Conservation (phyloP, 495 filamentous ascomycete species). For the Pyrenula aspistea region DNA sequence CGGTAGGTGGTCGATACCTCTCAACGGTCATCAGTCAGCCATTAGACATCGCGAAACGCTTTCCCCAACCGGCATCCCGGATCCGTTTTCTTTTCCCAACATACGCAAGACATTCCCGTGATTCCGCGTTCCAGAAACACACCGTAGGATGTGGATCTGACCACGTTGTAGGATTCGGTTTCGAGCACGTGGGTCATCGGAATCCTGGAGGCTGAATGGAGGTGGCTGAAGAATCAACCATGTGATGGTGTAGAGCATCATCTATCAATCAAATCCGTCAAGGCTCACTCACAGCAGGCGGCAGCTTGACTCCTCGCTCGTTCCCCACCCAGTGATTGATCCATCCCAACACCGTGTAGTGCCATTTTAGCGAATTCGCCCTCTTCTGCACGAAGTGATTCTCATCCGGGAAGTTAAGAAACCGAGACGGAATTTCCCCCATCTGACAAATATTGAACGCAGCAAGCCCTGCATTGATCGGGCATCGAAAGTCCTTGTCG, state of each 20-base stretch:
- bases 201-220: no score
- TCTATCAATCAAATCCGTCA: not conserved
- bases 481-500: constrained; percentile 28
- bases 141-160: not conserved
- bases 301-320: not conserved
- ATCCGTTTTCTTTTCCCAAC: no score
- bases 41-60: no score
- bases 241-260: not conserved
- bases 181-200: no score
- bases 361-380: constrained; percentile 36
- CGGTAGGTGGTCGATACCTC: no score
- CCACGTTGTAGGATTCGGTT: no score
- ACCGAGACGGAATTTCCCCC: constrained; percentile 42
- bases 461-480: constrained; percentile 27
- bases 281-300: not conserved
- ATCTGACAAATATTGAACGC: constrained; percentile 37
- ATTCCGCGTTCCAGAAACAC: not conserved
- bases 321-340: constrained; percentile 17
- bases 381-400: constrained; percentile 30
- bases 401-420: constrained; percentile 43
- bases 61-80: not conserved
- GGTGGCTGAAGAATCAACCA: no score
- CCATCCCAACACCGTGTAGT: constrained; percentile 36
- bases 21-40: no score
- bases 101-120: not conserved